phyloP scores from a whole-genome alignment of 163 green algal species.

The Scenedesmus sp. region DNA sequence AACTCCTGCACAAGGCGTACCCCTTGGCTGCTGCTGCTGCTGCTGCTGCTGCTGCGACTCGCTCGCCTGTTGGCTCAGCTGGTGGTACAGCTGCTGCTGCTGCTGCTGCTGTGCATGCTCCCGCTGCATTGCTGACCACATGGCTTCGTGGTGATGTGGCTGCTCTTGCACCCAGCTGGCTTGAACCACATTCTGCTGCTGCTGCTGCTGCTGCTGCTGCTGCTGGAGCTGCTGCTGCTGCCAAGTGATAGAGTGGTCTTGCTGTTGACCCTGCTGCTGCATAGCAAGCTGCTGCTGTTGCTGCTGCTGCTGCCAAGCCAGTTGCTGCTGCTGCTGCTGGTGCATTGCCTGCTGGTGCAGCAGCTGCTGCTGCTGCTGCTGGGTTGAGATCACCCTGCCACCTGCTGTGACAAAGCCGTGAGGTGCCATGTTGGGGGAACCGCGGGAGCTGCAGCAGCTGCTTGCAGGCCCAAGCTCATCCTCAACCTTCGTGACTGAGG shows the following conservation, averaged over 20 bases:
- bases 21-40: constrained; percentile 16
- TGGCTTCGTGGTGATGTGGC: neutral
- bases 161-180: neutral
- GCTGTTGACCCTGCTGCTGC: neutral
- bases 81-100: neutral
- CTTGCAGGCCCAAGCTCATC: neutral
- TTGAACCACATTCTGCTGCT: neutral
- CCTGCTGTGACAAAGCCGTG: neutral
- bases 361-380: neutral
- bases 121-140: neutral
- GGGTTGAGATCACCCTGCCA: neutral
- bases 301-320: neutral
- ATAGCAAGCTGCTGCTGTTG: neutral
- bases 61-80: neutral
- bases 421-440: neutral
- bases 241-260: neutral
- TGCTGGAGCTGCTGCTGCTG: neutral
- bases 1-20: neutral
- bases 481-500: neutral
- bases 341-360: neutral
- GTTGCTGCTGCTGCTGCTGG: constrained; percentile 6
- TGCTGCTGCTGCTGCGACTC: constrained; percentile 15
- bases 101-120: constrained; percentile 26
- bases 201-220: neutral
- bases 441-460: constrained; percentile 37